Evolutionary conservation across 1,284 basidiomycete genomes (phyloP), one percentile per base, ranked within the genome.

Genomic region (Takashimella tepidaria): DNA sequence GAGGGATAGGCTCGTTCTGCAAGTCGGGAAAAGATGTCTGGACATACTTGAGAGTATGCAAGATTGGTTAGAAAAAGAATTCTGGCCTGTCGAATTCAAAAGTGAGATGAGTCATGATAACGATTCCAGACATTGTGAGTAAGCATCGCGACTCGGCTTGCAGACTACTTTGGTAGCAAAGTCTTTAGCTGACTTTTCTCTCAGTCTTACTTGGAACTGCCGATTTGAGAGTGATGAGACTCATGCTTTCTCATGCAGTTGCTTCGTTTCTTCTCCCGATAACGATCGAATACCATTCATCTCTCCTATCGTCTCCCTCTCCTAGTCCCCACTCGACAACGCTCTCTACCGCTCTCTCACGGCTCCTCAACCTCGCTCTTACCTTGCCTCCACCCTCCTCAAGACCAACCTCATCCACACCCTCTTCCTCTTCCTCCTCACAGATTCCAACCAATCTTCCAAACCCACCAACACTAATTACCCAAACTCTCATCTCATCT

Each of bases 131-230:
- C 64, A 70, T 51, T 70, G 68, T 68, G 51, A 53, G 63, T 49
- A 37, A n/a, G n/a, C n/a, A n/a, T n/a, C n/a, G n/a, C n/a, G n/a
- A n/a, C n/a, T n/a, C n/a, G n/a, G n/a, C n/a, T n/a, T n/a, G n/a
- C n/a, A n/a, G n/a, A n/a, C n/a, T n/a, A n/a, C n/a, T n/a, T n/a
- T 47, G 11, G 6, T 31, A 22, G 41, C 4, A 27, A n/a, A n/a
- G n/a, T n/a, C n/a, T n/a, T n/a, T n/a, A n/a, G n/a, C n/a, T n/a
- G n/a, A n/a, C 50, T 56, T 54, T 31, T 49, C 47, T 22, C 1
- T 4, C 43, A 71, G 69, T 71, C 37, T 46, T 71, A 16, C 61
- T 71, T 1, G 69, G 69, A 13, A 71, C 69, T 4, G 64, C 64
- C 16, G 69, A 71, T 43, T 49, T 62, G 8, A 59, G 69, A 20